phyloP scores from a whole-genome alignment of 2,329 filamentous ascomycete genomes.

The Basipetospora chlamydospora region DNA sequence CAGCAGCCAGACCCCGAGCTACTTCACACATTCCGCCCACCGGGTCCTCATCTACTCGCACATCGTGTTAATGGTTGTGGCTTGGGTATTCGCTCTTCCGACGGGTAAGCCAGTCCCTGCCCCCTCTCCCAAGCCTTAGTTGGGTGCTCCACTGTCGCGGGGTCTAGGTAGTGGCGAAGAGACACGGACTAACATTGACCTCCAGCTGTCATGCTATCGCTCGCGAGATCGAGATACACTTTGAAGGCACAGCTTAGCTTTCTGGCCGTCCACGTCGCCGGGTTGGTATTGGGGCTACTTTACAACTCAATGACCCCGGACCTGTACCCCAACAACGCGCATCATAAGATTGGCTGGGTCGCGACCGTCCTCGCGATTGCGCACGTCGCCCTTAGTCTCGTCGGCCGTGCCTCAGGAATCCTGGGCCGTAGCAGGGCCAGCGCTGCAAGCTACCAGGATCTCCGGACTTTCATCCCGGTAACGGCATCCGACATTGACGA shows the following conservation, averaged over 20 bases:
- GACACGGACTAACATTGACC: neutral
- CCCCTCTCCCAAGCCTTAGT: too few species aligned
- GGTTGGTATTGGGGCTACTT: conserved; percentile 48
- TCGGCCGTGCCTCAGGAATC: conserved; percentile 42
- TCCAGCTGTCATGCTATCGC: conserved; percentile 70
- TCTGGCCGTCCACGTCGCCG: conserved; percentile 46
- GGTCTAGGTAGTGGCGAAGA: too few species aligned
- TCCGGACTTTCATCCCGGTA: conserved; percentile 49
- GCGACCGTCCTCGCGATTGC: conserved; percentile 56
- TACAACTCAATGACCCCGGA: conserved; percentile 77
- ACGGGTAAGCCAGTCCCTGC: conserved; percentile 38
- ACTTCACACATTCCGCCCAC: conserved; percentile 43
- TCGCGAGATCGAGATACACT: conserved; percentile 63
- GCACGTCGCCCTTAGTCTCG: conserved; percentile 54
- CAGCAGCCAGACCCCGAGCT: too few species aligned
- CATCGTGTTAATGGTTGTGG: conserved; percentile 53
- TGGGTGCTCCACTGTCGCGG: too few species aligned
- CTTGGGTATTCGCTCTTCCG: conserved; percentile 61
- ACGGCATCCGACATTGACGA: conserved; percentile 39
- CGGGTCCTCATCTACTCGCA: conserved; percentile 50
- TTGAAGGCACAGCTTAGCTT: conserved; percentile 57
- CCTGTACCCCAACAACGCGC: conserved; percentile 75
- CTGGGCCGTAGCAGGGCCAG: too few species aligned
- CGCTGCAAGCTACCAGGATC: too few species aligned
- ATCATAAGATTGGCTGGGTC: conserved; percentile 79